A percentile compares a stretch with the other conserved stretches of the same genome.
These are phyloP conservation scores for Debaryomyces nepalensis DNA, from an alignment of 1,139 yeast species.

Conservation along the genomic window DNA sequence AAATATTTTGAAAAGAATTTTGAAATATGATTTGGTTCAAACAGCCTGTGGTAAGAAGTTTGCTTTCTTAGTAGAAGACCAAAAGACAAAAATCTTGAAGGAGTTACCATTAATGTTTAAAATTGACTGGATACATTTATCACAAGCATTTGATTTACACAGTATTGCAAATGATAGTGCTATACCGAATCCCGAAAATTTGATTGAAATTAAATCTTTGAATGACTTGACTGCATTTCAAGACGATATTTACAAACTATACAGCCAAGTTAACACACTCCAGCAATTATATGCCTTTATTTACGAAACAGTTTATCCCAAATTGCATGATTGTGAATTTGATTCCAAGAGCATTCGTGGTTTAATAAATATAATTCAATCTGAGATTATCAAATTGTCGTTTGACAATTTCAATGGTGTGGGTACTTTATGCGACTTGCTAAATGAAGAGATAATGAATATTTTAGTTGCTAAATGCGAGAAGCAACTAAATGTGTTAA, in stretches of 20 bases:
- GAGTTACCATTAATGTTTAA: conserved; percentile 31
- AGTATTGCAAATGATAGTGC: conserved; percentile 18
- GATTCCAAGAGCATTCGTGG: conserved; percentile 20
- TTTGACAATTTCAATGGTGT: conserved; percentile 48
- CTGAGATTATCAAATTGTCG: conserved; percentile 43
- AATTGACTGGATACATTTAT: conserved; percentile 60
- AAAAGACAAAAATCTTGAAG: conserved; percentile 36
- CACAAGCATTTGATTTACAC: conserved; percentile 53
- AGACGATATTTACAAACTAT: conserved; percentile 28
- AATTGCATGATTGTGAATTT: conserved; percentile 37
- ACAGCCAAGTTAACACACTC: conserved; percentile 39
- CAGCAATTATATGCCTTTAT: conserved; percentile 29
- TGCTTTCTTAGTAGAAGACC: conserved; percentile 46
- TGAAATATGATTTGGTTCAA: conserved; percentile 23
- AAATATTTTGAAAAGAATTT: conserved; percentile 32
- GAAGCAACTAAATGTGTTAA: conserved; percentile 19
- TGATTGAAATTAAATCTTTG: conserved; percentile 46
- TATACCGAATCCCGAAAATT: conserved; percentile 22
- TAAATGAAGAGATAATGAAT: conserved; percentile 45
- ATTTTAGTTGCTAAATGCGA: conserved; percentile 42
- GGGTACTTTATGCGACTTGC: conserved; percentile 36
- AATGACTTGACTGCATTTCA: conserved; percentile 47
- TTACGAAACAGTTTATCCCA: conserved; percentile 22
- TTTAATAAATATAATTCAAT: conserved; percentile 41
- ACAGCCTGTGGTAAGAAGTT: conserved; percentile 39